Evolutionary conservation across 2,329 filamentous ascomycete species (phyloP).

Genomic region (Fusarium sp.): DNA sequence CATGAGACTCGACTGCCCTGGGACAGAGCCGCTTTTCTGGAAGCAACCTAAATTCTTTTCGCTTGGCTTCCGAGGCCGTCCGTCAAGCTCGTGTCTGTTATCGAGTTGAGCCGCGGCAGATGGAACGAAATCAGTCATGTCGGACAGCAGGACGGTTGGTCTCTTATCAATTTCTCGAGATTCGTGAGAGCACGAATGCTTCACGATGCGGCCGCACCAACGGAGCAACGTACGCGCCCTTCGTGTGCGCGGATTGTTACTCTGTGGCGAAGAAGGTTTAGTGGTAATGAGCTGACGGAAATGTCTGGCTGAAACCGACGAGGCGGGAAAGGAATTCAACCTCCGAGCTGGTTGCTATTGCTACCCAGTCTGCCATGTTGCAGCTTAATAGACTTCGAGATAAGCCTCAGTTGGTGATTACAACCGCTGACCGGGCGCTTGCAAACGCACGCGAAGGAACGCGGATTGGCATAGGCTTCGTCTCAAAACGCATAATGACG

Average conservation of each 20-base stretch:
- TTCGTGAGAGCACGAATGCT: slow-evolving; percentile 1
- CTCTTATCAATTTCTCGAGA: slow-evolving; percentile 31
- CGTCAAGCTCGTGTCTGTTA: slow-evolving; percentile 32
- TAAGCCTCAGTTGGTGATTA: slow-evolving; percentile 30
- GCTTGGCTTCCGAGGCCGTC: slow-evolving; percentile 37
- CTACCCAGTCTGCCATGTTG: background rate
- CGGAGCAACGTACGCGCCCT: background rate
- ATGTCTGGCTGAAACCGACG: slow-evolving; percentile 10
- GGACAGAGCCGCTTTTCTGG: slow-evolving; percentile 37
- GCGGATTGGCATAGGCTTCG: slow-evolving; percentile 28
- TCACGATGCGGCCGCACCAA: background rate
- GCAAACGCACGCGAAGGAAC: slow-evolving; percentile 19
- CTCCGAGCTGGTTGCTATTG: slow-evolving; percentile 1
- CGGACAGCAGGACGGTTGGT: slow-evolving; percentile 22
- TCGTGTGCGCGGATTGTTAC: slow-evolving; percentile 4
- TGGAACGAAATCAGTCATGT: slow-evolving; percentile 22
- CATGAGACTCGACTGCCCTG: slow-evolving; percentile 10
- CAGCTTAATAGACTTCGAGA: slow-evolving; percentile 25
- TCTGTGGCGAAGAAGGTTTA: slow-evolving; percentile 12
- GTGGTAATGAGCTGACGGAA: slow-evolving; percentile 1
- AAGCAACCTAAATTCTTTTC: slow-evolving; percentile 28
- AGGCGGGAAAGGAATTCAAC: slow-evolving; percentile 6
- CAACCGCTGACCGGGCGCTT: slow-evolving; percentile 19
- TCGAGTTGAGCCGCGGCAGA: slow-evolving; percentile 33
- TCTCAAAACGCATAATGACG: slow-evolving; percentile 36